A percentile compares a stretch with the other conserved stretches of the same genome.
phyloP scores from a whole-genome alignment of 1,139 yeast species.

The Geotrichum fermentans region DNA sequence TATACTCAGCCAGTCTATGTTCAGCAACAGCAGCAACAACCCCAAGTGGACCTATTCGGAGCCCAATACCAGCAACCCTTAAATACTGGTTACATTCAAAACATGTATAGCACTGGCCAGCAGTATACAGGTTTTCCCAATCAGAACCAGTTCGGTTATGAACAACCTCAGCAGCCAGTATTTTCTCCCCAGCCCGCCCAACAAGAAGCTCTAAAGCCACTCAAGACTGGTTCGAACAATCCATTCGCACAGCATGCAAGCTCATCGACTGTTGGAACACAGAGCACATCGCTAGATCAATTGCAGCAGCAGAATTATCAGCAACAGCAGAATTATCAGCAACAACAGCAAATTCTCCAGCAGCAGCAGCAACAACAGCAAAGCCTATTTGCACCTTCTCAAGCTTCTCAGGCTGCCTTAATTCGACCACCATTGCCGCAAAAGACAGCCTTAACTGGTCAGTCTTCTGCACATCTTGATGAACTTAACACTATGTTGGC shows the following conservation, averaged over 20 bases:
- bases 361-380: constrained; percentile 33
- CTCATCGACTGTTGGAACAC: constrained; percentile 18
- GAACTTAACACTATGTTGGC: constrained; percentile 76
- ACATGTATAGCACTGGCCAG: constrained; percentile 39
- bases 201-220: constrained; percentile 48
- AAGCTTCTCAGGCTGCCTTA: constrained; percentile 21
- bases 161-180: constrained; percentile 39
- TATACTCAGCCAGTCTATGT: constrained; percentile 7
- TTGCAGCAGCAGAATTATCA: constrained; percentile 36
- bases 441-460: constrained; percentile 16
- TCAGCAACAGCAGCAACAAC: constrained; percentile 27
- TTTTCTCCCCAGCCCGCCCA: constrained; percentile 32
- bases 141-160: constrained; percentile 35
- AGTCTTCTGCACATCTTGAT: constrained; percentile 45
- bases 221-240: constrained; percentile 80
- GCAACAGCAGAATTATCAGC: constrained; percentile 36
- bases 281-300: constrained; percentile 25
- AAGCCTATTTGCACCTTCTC: background rate
- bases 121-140: constrained; percentile 32
- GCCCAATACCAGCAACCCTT: constrained; percentile 42
- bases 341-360: constrained; percentile 32
- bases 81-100: constrained; percentile 50
- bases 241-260: constrained; percentile 62
- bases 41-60: constrained; percentile 34
- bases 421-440: background rate